phyloP scores from a whole-genome alignment of 1,284 basidiomycete genomes.

The Serendipita sp. region DNA sequence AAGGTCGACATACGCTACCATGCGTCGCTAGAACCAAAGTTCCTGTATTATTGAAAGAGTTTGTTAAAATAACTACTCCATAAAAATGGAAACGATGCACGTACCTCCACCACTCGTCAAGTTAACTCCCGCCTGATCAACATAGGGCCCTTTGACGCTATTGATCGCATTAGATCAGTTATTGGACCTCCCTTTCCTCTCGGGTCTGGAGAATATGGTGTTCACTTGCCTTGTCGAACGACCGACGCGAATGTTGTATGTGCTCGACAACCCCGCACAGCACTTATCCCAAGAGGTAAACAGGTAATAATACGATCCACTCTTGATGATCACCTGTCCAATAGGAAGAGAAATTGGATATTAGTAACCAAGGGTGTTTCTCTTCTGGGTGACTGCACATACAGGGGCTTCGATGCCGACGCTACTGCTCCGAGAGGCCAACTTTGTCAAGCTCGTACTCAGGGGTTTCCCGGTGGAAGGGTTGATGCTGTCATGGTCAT shows the following conservation, averaged over 20 bases:
- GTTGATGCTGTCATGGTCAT: conserved; percentile 11
- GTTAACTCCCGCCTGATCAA: conserved; percentile 33
- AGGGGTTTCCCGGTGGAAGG: conserved; percentile 31
- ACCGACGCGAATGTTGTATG: conserved; percentile 45
- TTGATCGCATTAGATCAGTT: neutral
- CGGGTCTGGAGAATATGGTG: neutral
- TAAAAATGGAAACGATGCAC: neutral
- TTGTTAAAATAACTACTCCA: neutral
- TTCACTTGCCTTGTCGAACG: conserved; percentile 29
- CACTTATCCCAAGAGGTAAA: conserved; percentile 45
- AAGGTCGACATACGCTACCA: conserved; percentile 23
- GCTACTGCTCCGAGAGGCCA: conserved; percentile 27
- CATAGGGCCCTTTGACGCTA: conserved; percentile 31
- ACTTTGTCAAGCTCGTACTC: conserved; percentile 26
- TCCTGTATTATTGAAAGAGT: conserved; percentile 14
- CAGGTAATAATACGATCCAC: conserved; percentile 36
- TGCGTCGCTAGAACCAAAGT: conserved; percentile 37
- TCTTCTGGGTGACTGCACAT: conserved; percentile 10
- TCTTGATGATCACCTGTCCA: conserved; percentile 26
- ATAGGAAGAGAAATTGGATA: neutral
- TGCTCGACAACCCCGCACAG: conserved; percentile 36
- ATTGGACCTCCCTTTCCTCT: neutral
- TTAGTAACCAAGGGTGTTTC: neutral
- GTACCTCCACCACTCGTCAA: conserved; percentile 33
- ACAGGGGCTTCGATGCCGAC: neutral